Base-by-base conservation (phyloP, 208 protist species). In the Wallacemonas sp. region DNA sequence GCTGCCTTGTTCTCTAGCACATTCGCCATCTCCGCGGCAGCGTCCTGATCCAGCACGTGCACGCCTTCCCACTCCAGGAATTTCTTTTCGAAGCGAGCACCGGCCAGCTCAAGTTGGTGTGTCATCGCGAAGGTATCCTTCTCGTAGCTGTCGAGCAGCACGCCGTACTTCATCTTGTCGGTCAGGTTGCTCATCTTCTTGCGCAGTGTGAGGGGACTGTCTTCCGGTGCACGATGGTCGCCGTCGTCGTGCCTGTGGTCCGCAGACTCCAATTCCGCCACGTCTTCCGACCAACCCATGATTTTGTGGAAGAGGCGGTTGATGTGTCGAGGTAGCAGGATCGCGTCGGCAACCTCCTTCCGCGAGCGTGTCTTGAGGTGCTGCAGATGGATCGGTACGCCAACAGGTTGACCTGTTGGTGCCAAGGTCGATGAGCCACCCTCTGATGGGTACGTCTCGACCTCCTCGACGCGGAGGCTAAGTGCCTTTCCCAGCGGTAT, bases 271-370 rank as follows among this genome's bases (percentile, higher is more conserved):
- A 92, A 37, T 41, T 93, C 83, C 26, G 79, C 90, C 10, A 92
- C 68, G 19, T 95, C 87, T 73, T 93, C 81, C 8, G 91, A 79
- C 88, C 91, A 96, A 12, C 91, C 91, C 91, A 96, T 96, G 57
- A 96, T 96, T 70, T 94, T 92, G 72, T 96, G 91, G 73, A 96
- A 96, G 17, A 96, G 76, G 39, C 70, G 66, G 67, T 96, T 96
- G 54, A 96, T 86, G 68, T 96, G 91, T 9, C 85, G 85, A 2
- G 91, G 91, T 26, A 96, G 76, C 38, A 84, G 30, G 29, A 93
- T 86, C 19, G 91, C 82, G 58, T 94, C 87, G 1, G 84, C 82
- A 33, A 70, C 79, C 66, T 88, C 85, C 45, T 81, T 78, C 26
- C 74, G 68, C 10, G 60, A 71, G 45, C 73, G 83, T 8, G 73